phyloP scores from a whole-genome alignment of 768 basidiomycete species.

The Russula virescens region DNA sequence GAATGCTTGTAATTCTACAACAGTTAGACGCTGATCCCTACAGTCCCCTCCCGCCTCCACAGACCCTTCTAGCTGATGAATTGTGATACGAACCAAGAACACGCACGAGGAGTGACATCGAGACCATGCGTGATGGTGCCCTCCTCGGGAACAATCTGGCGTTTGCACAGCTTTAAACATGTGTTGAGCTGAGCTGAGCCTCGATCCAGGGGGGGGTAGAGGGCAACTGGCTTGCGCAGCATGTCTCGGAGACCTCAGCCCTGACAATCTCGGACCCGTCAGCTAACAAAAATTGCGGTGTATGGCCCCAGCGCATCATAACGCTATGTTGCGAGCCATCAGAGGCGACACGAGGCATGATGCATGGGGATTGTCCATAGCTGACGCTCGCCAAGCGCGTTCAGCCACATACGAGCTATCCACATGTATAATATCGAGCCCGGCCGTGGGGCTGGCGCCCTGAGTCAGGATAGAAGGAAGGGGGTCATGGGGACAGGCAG shows the following conservation, averaged over 20 bases:
- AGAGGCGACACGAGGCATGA: constrained; percentile 14
- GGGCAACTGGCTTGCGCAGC: constrained; percentile 10
- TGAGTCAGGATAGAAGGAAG: not conserved
- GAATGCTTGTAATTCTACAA: not conserved
- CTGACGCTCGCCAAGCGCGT: not conserved
- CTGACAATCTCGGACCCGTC: not conserved
- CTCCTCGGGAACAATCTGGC: constrained; percentile 13
- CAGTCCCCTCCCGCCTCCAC: not conserved
- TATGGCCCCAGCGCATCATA: not conserved
- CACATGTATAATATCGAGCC: not conserved
- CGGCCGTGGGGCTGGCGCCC: not conserved
- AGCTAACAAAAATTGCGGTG: not conserved
- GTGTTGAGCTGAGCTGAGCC: constrained; percentile 10
- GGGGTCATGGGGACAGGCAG: constrained; percentile 20
- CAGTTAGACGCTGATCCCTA: constrained; percentile 3
- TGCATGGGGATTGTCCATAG: not conserved
- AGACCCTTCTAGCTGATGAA: constrained; percentile 5
- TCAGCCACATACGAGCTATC: not conserved
- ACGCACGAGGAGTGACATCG: constrained; percentile 3
- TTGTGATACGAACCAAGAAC: constrained; percentile 6
- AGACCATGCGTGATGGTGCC: constrained; percentile 19
- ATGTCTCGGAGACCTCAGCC: constrained; percentile 9
- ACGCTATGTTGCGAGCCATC: not conserved
- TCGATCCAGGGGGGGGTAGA: constrained; percentile 16
- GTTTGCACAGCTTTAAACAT: constrained; percentile 17